Conservation (phyloP, 306 rosid genomes). For the Heteromeles arbutifolia region DNA sequence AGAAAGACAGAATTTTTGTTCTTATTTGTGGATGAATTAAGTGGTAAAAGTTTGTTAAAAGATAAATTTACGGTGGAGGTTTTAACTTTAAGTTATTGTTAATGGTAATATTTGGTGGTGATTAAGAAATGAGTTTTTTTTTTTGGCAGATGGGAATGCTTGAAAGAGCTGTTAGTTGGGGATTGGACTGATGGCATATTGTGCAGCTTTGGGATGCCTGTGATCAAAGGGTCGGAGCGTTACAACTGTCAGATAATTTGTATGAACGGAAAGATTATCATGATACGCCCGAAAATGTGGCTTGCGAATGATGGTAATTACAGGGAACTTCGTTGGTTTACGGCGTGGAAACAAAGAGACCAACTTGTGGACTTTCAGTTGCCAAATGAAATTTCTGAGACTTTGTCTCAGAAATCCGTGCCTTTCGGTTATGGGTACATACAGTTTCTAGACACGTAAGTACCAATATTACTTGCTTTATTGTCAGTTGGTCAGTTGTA, state of each 20-base stretch:
- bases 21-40: not conserved
- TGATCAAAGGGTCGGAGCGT: constrained; percentile 79
- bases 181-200: constrained; percentile 86
- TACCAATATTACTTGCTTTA: constrained; percentile 14
- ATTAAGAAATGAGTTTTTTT: not conserved
- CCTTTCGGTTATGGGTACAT: constrained; percentile 93
- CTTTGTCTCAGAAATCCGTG: constrained; percentile 51
- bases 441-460: constrained; percentile 88
- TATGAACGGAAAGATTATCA: constrained; percentile 64
- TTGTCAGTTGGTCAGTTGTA: not conserved
- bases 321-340: constrained; percentile 95
- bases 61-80: not conserved
- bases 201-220: constrained; percentile 95
- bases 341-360: constrained; percentile 79
- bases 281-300: constrained; percentile 90
- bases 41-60: not conserved
- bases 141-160: constrained; percentile 83
- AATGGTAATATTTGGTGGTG: not conserved
- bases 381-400: constrained; percentile 61
- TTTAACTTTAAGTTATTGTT: not conserved
- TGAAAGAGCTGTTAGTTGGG: constrained; percentile 67
- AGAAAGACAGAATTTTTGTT: not conserved
- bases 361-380: constrained; percentile 72
- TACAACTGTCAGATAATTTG: constrained; percentile 84
- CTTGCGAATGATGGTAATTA: constrained; percentile 98